Evolutionary conservation across 257 asterid genomes (phyloP), one percentile per base, ranked within the genome.

Genomic region (Fraxinus cuspidata): DNA sequence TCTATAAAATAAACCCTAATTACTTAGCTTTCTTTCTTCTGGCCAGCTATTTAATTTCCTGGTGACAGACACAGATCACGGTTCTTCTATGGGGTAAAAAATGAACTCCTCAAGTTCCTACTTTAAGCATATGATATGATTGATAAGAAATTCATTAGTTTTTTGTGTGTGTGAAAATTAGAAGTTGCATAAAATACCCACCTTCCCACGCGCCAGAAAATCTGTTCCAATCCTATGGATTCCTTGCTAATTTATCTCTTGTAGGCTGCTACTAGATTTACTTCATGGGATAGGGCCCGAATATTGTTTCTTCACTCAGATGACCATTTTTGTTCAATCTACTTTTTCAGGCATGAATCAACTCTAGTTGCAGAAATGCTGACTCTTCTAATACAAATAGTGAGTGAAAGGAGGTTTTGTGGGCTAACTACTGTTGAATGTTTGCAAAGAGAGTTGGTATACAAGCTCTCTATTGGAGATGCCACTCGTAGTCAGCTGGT

Each of bases 401-500:
- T 96, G 75, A 93, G 93, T 86, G 99, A 96, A 85, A 83, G 99
- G 70, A 86, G 97, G 76, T 92, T 90, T 82, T 93, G 96, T 84
- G 99, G 99, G 87, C 80, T 92, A 81, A 85, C 92, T 40, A 84
- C 88, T 80, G 88, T 87, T 70, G 98, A 93, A 72, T 92, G 94
- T 87, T 83, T 96, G 91, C 86, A 78, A 84, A 88, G 95, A 74
- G 99, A 90, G 76, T 85, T 95, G 86, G 86, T 96, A 31, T 89
- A 93, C 86, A 89, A 89, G 89, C 92, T 96, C 35, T 92, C 97
- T 27, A 84, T 86, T 38, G 97, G 97, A 69, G 97, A 92, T 84
- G 92, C 97, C 82, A 92, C 99, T 72, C 98, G 89, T 72, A 96
- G 99, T 84, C 97, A 92, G 83, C 87, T 96, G 83, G 92, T 96